phyloP scores from a whole-genome alignment of 148 eudicot species.

The Rhododendron molle region DNA sequence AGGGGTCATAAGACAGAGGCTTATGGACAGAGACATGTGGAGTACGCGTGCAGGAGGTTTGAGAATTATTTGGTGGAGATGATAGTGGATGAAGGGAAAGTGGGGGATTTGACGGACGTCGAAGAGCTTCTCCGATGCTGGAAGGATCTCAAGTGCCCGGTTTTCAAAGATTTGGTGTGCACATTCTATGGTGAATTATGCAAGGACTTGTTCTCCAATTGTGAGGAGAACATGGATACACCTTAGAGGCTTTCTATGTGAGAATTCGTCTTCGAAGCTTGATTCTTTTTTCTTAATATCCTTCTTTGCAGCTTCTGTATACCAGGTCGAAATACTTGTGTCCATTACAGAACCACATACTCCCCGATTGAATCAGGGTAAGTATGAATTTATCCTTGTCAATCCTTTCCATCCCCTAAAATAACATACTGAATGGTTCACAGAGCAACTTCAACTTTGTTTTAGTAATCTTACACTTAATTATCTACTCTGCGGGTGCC shows the following conservation, averaged over 20 bases:
- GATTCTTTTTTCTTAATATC: not conserved
- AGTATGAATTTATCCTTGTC: not conserved
- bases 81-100: conserved; percentile 70
- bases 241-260: not conserved
- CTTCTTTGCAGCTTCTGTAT: not conserved
- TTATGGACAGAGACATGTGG: conserved; percentile 30
- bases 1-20: conserved; percentile 22
- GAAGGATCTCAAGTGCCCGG: conserved; percentile 62
- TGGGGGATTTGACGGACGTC: conserved; percentile 58
- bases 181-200: conserved; percentile 86
- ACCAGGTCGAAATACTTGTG: not conserved
- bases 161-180: conserved; percentile 69
- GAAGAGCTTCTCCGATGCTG: conserved; percentile 82
- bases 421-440: not conserved
- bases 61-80: conserved; percentile 76
- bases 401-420: not conserved
- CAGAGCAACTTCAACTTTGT: not conserved
- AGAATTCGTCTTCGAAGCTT: not conserved
- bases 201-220: conserved; percentile 52
- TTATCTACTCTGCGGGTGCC: not conserved
- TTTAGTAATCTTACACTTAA: not conserved
- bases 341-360: not conserved
- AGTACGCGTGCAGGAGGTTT: conserved; percentile 62
- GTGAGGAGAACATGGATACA: conserved; percentile 24
- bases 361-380: not conserved